Conservation (phyloP, 768 basidiomycete genomes). For the Candolleomyces aberdarensis region DNA sequence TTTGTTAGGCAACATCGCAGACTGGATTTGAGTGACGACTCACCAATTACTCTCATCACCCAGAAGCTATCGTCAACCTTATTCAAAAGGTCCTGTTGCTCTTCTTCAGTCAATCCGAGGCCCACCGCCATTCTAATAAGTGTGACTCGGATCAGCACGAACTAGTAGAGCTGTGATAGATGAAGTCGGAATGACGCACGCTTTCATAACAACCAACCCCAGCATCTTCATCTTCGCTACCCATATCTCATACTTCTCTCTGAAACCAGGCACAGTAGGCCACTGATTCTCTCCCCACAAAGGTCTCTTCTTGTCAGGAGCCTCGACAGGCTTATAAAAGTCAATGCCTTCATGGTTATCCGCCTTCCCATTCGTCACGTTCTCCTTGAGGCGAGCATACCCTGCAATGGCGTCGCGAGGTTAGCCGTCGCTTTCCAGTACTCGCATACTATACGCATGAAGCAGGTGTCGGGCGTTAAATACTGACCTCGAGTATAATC, state of each 20-base stretch:
- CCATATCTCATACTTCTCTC: slow-evolving; percentile 68
- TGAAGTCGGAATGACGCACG: slow-evolving; percentile 45
- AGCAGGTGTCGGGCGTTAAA: no score
- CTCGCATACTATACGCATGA: no score
- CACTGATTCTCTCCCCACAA: slow-evolving; percentile 89
- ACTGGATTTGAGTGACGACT: slow-evolving; percentile 2
- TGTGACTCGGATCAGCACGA: not conserved
- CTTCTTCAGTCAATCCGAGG: slow-evolving; percentile 65
- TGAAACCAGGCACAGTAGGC: slow-evolving; percentile 61
- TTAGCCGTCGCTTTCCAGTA: no score
- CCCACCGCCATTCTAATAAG: slow-evolving; percentile 77
- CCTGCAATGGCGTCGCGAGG: slow-evolving; percentile 47
- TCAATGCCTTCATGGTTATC: slow-evolving; percentile 88
- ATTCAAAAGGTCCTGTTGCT: slow-evolving; percentile 64
- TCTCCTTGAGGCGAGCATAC: slow-evolving; percentile 77
- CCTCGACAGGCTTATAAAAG: slow-evolving; percentile 70
- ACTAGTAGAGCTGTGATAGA: no score
- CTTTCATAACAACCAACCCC: slow-evolving; percentile 83
- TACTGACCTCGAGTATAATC: slow-evolving; percentile 73
- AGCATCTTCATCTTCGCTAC: slow-evolving; percentile 81
- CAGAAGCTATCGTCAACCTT: slow-evolving; percentile 87
- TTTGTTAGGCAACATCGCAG: not conserved
- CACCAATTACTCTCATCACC: slow-evolving; percentile 84
- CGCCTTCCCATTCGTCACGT: slow-evolving; percentile 80
- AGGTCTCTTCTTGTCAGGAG: slow-evolving; percentile 65